Evolutionary conservation across 2,329 filamentous ascomycete genomes (phyloP).

Genomic region (Pestalotiopsis fici): DNA sequence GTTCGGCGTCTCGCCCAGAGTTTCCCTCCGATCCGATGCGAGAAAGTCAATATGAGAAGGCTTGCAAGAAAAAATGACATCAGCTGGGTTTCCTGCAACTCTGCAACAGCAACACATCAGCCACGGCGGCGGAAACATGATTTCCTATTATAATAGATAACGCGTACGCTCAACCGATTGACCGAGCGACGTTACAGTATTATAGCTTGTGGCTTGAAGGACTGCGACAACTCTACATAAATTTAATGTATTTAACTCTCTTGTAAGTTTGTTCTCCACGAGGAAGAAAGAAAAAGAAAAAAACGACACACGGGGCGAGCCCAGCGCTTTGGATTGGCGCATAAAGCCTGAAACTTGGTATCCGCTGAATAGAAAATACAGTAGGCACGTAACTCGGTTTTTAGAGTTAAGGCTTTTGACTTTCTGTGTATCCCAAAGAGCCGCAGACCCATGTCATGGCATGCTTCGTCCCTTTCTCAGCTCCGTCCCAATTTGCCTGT

Average conservation of each 20-base stretch:
- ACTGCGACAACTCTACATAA: not conserved
- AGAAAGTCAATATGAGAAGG: not conserved
- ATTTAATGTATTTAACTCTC: not conserved
- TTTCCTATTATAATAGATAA: not conserved
- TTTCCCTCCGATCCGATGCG: not conserved
- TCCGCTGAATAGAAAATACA: not conserved
- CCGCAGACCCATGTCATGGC: conserved; percentile 1
- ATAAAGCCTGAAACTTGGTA: not conserved
- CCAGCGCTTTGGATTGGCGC: not conserved
- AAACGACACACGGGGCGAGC: not conserved
- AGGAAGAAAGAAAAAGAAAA: no score
- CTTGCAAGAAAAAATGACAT: not conserved
- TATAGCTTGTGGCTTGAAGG: not conserved
- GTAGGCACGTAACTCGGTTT: not conserved
- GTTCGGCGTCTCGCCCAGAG: not conserved
- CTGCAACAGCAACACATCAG: not conserved
- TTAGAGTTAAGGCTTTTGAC: not conserved
- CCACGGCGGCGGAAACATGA: not conserved
- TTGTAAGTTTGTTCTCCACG: not conserved
- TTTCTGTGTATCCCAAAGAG: not conserved
- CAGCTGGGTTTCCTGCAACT: not conserved
- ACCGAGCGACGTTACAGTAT: not conserved
- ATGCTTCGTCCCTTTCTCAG: not conserved
- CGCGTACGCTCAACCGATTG: no score
- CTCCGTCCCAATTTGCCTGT: not conserved